phyloP scores from a whole-genome alignment of 2,329 filamentous ascomycete genomes.

The Fusarium humuli region DNA sequence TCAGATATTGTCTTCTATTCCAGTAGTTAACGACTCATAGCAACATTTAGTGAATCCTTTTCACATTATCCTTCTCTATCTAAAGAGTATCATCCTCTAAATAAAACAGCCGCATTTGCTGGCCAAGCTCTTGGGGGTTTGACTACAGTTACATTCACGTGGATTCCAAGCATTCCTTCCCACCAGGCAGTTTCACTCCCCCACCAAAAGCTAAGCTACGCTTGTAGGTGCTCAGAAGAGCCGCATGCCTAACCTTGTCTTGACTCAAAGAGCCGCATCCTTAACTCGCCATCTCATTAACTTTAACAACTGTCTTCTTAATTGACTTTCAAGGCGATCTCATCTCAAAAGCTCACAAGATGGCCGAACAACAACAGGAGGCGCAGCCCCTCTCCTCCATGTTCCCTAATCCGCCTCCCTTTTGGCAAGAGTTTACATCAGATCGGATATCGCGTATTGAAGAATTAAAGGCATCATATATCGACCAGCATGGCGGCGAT shows the following conservation, averaged over 20 bases:
- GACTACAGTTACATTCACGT: constrained; percentile 27
- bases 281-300: neutral
- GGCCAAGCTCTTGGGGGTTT: constrained; percentile 6
- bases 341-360: constrained; percentile 50
- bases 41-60: neutral
- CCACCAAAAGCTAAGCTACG: constrained; percentile 21
- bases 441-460: constrained; percentile 73
- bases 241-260: constrained; percentile 11
- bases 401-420: constrained; percentile 88
- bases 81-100: neutral
- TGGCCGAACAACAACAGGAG: constrained; percentile 69
- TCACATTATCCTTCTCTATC: neutral
- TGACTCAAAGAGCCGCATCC: neutral
- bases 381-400: constrained; percentile 67
- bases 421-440: constrained; percentile 88
- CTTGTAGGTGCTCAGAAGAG: constrained; percentile 7
- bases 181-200: constrained; percentile 24
- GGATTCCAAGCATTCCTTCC: constrained; percentile 22
- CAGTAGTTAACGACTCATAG: neutral
- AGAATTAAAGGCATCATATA: constrained; percentile 56
- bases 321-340: constrained; percentile 28
- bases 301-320: neutral
- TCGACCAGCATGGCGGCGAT: constrained; percentile 48
- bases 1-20: neutral
- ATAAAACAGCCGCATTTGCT: neutral